Conservation (phyloP, 2,329 filamentous ascomycete species). For the Phialophora tarda region DNA sequence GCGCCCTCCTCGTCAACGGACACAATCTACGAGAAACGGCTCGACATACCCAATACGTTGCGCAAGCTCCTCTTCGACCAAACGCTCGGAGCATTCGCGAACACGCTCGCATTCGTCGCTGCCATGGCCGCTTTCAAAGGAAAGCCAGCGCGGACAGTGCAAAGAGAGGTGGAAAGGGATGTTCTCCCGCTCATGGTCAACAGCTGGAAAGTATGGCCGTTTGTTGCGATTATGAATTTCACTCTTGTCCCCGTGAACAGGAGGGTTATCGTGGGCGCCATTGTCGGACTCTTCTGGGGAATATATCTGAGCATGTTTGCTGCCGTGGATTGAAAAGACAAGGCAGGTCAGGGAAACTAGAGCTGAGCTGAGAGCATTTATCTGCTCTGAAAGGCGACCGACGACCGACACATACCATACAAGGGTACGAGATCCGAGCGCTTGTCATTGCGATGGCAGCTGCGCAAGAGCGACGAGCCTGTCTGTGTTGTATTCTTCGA, state of each 20-base stretch:
- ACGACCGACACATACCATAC: not conserved
- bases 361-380: not conserved
- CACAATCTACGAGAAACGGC: slow-evolving; percentile 34
- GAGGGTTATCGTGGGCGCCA: slow-evolving; percentile 45
- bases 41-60: slow-evolving; percentile 57
- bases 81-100: slow-evolving; percentile 61
- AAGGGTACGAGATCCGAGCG: not conserved
- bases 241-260: slow-evolving; percentile 46
- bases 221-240: slow-evolving; percentile 49
- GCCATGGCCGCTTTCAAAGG: slow-evolving; percentile 59
- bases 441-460: not conserved
- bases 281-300: slow-evolving; percentile 49
- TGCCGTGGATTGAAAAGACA: slow-evolving; percentile 26
- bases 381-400: not conserved
- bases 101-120: slow-evolving; percentile 62
- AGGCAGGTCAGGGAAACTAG: not conserved
- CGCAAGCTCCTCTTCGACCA: slow-evolving; percentile 66
- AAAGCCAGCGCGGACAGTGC: slow-evolving; percentile 43
- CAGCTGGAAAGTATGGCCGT: slow-evolving; percentile 49
- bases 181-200: slow-evolving; percentile 47
- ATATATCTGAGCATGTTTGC: slow-evolving; percentile 47
- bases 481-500: no score
- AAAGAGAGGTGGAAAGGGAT: slow-evolving; percentile 47
- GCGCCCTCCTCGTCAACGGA: slow-evolving; percentile 6
- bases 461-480: no score